Evolutionary conservation across 2,329 filamentous ascomycete genomes (phyloP).

Genomic region (Stagonosporopsis rhizophila): DNA sequence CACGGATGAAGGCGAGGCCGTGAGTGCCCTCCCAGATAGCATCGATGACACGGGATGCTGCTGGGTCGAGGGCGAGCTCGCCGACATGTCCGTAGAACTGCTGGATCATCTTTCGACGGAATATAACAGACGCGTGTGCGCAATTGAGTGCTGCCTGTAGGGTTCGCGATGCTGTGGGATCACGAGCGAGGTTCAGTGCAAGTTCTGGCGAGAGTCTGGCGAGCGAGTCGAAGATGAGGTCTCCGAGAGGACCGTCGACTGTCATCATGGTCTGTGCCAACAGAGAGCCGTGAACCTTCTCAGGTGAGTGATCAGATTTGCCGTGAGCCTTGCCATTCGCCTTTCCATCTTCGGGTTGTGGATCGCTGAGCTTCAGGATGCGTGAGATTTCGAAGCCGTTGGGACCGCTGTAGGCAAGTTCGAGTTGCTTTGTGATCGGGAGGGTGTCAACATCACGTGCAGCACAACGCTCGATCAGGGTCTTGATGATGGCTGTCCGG

Average conservation of each 20-base stretch:
- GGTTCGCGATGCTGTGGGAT: conserved; percentile 65
- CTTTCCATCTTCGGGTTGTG: conserved; percentile 48
- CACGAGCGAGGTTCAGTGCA: conserved; percentile 69
- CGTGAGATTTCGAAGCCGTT: conserved; percentile 63
- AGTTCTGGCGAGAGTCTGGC: conserved; percentile 59
- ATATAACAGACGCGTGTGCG: conserved; percentile 61
- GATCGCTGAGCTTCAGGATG: conserved; percentile 65
- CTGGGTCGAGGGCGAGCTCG: conserved; percentile 66
- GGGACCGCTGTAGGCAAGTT: conserved; percentile 62
- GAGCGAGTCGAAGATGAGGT: conserved; percentile 71
- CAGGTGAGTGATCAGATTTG: conserved; percentile 43
- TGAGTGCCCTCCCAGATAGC: conserved; percentile 69
- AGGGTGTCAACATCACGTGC: conserved; percentile 68
- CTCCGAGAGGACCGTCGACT: conserved; percentile 71
- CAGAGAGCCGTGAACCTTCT: conserved; percentile 81
- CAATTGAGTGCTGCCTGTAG: conserved; percentile 68
- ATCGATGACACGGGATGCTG: conserved; percentile 73
- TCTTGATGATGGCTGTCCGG: conserved; percentile 79
- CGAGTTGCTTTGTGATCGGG: conserved; percentile 63
- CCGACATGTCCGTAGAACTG: conserved; percentile 68
- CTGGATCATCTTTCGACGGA: conserved; percentile 68
- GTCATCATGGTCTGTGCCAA: conserved; percentile 81
- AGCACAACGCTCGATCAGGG: conserved; percentile 81
- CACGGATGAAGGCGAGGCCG: conserved; percentile 70
- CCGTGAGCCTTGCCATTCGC: conserved; percentile 28